These are phyloP conservation scores for Pelargonium myrrhifolium DNA, from an alignment of 441 rosid genomes.

Conservation along the genomic window DNA sequence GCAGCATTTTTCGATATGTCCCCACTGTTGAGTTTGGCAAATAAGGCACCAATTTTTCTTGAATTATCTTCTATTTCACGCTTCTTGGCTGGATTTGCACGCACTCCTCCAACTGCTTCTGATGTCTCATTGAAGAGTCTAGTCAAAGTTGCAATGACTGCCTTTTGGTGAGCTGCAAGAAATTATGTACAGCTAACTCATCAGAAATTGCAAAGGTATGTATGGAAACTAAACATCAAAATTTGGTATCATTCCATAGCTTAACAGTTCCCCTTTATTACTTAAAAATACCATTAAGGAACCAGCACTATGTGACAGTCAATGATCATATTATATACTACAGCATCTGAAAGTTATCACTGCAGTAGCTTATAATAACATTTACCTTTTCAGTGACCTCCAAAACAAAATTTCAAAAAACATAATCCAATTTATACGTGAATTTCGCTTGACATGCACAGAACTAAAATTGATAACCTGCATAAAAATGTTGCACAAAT, in stretches of 20 bases:
- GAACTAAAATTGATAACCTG: neutral
- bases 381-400: neutral
- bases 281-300: neutral
- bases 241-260: neutral
- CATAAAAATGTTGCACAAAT: neutral
- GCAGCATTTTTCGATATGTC: slow-evolving; percentile 92
- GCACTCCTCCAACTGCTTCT: slow-evolving; percentile 83
- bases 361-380: neutral
- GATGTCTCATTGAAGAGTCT: slow-evolving; percentile 94
- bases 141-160: slow-evolving; percentile 62
- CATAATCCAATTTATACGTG: neutral
- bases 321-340: neutral
- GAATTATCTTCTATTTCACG: slow-evolving; percentile 98
- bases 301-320: neutral
- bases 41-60: slow-evolving; percentile 81
- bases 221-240: neutral
- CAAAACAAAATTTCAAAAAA: neutral
- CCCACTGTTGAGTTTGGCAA: slow-evolving; percentile 80
- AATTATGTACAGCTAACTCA: slow-evolving; percentile 7
- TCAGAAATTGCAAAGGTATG: neutral
- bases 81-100: slow-evolving; percentile 76
- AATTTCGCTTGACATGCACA: neutral
- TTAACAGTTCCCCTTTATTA: neutral
- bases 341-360: neutral
- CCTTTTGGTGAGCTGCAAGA: slow-evolving; percentile 66